Percentiles rank a stretch among this genome's conserved stretches.
phyloP scores from a whole-genome alignment of 2,329 filamentous ascomycete genomes.

The Xylariaceae sp. region DNA sequence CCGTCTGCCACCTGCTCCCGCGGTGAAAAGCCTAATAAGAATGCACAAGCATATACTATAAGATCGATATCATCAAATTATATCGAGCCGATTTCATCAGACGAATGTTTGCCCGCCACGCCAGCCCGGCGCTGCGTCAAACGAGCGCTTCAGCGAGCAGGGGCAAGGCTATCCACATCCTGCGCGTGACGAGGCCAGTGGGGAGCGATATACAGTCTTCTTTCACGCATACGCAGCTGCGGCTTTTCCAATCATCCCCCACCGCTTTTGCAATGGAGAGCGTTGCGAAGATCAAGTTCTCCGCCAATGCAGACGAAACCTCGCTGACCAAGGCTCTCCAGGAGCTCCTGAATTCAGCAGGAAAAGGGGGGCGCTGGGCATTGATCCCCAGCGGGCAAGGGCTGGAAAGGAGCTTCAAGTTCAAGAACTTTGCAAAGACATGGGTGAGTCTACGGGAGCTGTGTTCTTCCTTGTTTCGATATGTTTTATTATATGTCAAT shows the following conservation, averaged over 20 bases:
- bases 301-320: conserved; percentile 53
- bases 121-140: conserved; percentile 13
- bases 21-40: too few relatives aligned
- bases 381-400: conserved; percentile 59
- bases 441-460: conserved; percentile 57
- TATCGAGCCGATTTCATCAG: conserved; percentile 12
- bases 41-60: neutral
- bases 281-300: conserved; percentile 45
- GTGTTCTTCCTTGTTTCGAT: conserved; percentile 1
- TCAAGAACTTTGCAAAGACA: conserved; percentile 70
- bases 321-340: conserved; percentile 46
- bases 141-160: conserved; percentile 13
- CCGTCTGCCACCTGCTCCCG: too few relatives aligned
- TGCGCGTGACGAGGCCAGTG: conserved; percentile 12
- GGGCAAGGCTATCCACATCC: conserved; percentile 8
- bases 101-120: conserved; percentile 23
- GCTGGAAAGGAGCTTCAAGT: conserved; percentile 66
- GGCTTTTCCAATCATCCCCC: conserved; percentile 23
- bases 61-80: neutral
- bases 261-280: conserved; percentile 10
- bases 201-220: neutral
- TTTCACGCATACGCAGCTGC: conserved; percentile 1
- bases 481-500: conserved; percentile 1
- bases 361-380: conserved; percentile 53
- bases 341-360: conserved; percentile 42